phyloP scores from a whole-genome alignment of 75 land plant genomes.

The Gnetum montanum region DNA sequence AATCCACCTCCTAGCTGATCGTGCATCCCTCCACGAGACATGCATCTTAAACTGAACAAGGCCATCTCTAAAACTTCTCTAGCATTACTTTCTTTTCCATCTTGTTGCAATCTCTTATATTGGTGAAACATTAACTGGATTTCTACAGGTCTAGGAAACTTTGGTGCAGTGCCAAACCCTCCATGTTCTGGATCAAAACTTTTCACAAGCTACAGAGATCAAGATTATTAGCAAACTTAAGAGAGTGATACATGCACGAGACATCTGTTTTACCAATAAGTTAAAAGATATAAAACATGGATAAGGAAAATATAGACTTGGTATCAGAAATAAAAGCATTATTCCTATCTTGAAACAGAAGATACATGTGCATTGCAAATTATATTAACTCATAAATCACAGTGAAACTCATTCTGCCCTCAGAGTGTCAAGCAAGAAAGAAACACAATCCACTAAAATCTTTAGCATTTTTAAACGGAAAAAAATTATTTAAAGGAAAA shows the following conservation, averaged over 20 bases:
- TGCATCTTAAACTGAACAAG: constrained; percentile 51
- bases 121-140: constrained; percentile 64
- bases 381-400: too few species aligned
- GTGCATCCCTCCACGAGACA: constrained; percentile 92
- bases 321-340: not conserved
- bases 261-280: not conserved
- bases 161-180: constrained; percentile 94
- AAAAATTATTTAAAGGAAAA: too few species aligned
- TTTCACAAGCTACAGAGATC: constrained; percentile 42
- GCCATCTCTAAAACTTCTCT: constrained; percentile 58
- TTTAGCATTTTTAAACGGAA: too few species aligned
- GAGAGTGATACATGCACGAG: not conserved
- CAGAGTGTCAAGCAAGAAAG: too few species aligned
- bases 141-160: constrained; percentile 97
- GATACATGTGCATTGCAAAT: too few species aligned
- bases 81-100: constrained; percentile 43
- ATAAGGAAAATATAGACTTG: not conserved
- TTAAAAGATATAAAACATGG: not conserved
- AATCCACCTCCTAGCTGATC: constrained; percentile 99
- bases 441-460: too few species aligned
- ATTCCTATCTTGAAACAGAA: too few species aligned
- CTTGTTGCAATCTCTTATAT: constrained; percentile 56
- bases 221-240: not conserved
- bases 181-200: constrained; percentile 67
- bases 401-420: too few species aligned